These are phyloP conservation scores for Fusarium nodosum DNA, from an alignment of 2,329 filamentous ascomycete species.

Conservation along the genomic window DNA sequence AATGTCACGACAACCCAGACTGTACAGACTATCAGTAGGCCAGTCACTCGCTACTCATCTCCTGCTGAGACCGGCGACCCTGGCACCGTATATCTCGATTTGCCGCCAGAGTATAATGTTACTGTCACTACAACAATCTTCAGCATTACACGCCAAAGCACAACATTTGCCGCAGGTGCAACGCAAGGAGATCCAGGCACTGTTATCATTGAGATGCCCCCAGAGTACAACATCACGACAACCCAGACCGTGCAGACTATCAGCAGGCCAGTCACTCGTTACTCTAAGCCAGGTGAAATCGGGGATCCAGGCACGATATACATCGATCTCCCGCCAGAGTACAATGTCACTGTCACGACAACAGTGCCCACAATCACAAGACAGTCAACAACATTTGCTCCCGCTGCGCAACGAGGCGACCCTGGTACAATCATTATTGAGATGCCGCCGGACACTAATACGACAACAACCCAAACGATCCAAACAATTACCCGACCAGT, in stretches of 20 bases:
- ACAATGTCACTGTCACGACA: constrained; percentile 33
- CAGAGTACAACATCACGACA: constrained; percentile 17
- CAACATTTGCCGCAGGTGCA: constrained; percentile 13
- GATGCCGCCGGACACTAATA: constrained; percentile 17
- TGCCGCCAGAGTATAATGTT: constrained; percentile 22
- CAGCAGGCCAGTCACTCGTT: constrained; percentile 12
- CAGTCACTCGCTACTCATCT: constrained; percentile 15
- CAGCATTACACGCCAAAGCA: constrained; percentile 15
- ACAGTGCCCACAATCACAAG: constrained; percentile 14
- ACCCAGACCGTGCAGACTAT: constrained; percentile 13
- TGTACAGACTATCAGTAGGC: constrained; percentile 16
- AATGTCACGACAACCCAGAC: constrained; percentile 30
- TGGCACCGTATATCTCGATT: constrained; percentile 19
- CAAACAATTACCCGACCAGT: constrained; percentile 17
- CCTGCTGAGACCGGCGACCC: constrained; percentile 21
- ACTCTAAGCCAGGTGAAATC: constrained; percentile 1
- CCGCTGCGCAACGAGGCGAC: constrained; percentile 19
- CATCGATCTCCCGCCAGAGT: constrained; percentile 26
- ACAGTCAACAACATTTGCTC: constrained; percentile 12
- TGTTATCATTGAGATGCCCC: constrained; percentile 20
- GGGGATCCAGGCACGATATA: constrained; percentile 30
- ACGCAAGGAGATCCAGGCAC: constrained; percentile 21
- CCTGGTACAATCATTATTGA: constrained; percentile 24
- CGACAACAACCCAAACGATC: constrained; percentile 23
- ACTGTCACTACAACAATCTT: constrained; percentile 19